These are phyloP conservation scores for Pluteus cervinus DNA, from an alignment of 768 basidiomycete genomes.

Conservation along the genomic window DNA sequence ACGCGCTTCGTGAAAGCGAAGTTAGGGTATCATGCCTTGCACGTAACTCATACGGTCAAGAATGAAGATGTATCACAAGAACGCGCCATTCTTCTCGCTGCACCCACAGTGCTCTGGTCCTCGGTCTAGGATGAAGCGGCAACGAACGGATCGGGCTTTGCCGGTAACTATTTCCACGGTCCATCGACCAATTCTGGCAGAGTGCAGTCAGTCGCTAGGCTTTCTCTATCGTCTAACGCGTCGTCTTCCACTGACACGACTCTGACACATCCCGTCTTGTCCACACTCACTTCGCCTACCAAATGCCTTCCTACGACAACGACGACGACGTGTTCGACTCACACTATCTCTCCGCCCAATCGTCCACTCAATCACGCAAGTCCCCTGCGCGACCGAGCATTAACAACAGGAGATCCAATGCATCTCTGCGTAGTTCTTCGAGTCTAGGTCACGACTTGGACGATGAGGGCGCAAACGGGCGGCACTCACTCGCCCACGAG, in stretches of 20 bases:
- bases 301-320: slow-evolving; percentile 27
- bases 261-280: not conserved
- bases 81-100: too few relatives aligned
- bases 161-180: slow-evolving; percentile 2
- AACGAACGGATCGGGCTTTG: too few relatives aligned
- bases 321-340: slow-evolving; percentile 24
- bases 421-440: slow-evolving; percentile 42
- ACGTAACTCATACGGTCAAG: too few relatives aligned
- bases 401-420: slow-evolving; percentile 39
- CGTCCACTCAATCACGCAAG: slow-evolving; percentile 22
- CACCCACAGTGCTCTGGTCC: too few relatives aligned
- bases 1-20: too few relatives aligned
- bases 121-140: too few relatives aligned
- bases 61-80: too few relatives aligned
- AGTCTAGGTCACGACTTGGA: slow-evolving; percentile 28
- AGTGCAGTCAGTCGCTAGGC: not conserved
- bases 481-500: slow-evolving; percentile 80
- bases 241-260: not conserved
- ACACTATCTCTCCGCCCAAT: slow-evolving; percentile 24
- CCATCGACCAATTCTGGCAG: not conserved
- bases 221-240: too few relatives aligned
- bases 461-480: slow-evolving; percentile 39
- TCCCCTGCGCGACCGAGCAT: slow-evolving; percentile 28
- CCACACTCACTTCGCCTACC: not conserved
- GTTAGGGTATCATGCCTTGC: too few relatives aligned